A percentile compares a stretch with the other conserved stretches of the same genome.
Evolutionary conservation across 2,329 filamentous ascomycete genomes (phyloP).

Genomic region (Aschersonia sp.): DNA sequence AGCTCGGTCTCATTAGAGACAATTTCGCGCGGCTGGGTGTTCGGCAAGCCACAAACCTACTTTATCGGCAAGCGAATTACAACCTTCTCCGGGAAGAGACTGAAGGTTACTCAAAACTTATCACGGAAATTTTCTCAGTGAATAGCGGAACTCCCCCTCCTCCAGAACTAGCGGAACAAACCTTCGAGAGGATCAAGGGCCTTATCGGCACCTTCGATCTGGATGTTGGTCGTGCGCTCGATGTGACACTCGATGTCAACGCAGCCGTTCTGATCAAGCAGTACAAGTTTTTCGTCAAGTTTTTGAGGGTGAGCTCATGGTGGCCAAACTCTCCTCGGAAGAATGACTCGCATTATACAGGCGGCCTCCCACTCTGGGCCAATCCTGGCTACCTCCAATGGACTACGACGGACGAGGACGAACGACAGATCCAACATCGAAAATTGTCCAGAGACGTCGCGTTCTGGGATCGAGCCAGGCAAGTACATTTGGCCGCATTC

Average conservation of each 20-base stretch:
- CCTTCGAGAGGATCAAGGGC: conserved; percentile 84
- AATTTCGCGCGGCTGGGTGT: conserved; percentile 75
- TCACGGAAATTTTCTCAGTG: conserved; percentile 89
- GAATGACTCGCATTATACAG: conserved; percentile 27
- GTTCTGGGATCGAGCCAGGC: conserved; percentile 73
- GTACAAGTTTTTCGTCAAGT: conserved; percentile 86
- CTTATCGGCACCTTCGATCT: conserved; percentile 95
- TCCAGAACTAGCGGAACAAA: conserved; percentile 63
- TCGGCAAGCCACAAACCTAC: conserved; percentile 77
- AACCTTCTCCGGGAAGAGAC: conserved; percentile 91
- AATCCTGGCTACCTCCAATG: conserved; percentile 54
- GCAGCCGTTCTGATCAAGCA: conserved; percentile 88
- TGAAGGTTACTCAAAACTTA: conserved; percentile 90
- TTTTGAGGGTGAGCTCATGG: conserved; percentile 86
- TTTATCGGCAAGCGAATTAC: conserved; percentile 95
- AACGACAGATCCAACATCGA: conserved; percentile 36
- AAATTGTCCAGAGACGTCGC: conserved; percentile 52
- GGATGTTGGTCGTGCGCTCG: conserved; percentile 85
- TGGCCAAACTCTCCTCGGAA: conserved; percentile 60
- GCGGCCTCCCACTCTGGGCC: conserved; percentile 75
- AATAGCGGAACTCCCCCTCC: conserved; percentile 61
- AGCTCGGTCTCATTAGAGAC: conserved; percentile 68
- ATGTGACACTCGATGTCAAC: conserved; percentile 90
- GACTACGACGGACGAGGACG: conserved; percentile 54
- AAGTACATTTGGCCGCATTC: conserved; percentile 68